Evolutionary conservation across 805 yeast species (phyloP).

Genomic region (Candida awuae): DNA sequence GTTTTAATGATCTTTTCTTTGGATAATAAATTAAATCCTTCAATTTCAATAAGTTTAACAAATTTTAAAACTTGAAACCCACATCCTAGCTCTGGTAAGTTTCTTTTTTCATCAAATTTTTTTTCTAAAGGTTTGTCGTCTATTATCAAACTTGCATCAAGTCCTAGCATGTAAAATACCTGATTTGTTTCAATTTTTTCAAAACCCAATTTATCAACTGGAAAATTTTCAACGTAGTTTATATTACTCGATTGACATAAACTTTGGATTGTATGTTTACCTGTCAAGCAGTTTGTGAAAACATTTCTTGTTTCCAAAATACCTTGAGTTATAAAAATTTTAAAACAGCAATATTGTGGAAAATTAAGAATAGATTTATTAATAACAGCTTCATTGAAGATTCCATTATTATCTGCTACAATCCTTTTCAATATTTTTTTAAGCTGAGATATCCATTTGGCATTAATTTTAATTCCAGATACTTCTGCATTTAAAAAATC

Average conservation of each 20-base stretch:
- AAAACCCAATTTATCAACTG: neutral
- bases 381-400: neutral
- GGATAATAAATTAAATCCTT: neutral
- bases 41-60: conserved; percentile 2
- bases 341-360: conserved; percentile 4
- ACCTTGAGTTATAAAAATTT: conserved; percentile 3
- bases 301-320: neutral
- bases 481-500: conserved; percentile 2
- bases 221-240: conserved; percentile 5
- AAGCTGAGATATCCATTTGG: conserved; percentile 3
- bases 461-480: neutral
- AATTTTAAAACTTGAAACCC: conserved; percentile 7
- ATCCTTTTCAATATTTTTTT: neutral
- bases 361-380: neutral
- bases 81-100: conserved; percentile 8
- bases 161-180: conserved; percentile 4
- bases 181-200: neutral
- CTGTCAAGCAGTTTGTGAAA: neutral
- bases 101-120: conserved; percentile 8
- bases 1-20: neutral
- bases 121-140: neutral
- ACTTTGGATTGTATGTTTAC: neutral
- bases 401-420: neutral
- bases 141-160: neutral
- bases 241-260: neutral